Evolutionary conservation across 768 basidiomycete genomes (phyloP), one percentile per base, ranked within the genome.

Genomic region (Russula brevipes): DNA sequence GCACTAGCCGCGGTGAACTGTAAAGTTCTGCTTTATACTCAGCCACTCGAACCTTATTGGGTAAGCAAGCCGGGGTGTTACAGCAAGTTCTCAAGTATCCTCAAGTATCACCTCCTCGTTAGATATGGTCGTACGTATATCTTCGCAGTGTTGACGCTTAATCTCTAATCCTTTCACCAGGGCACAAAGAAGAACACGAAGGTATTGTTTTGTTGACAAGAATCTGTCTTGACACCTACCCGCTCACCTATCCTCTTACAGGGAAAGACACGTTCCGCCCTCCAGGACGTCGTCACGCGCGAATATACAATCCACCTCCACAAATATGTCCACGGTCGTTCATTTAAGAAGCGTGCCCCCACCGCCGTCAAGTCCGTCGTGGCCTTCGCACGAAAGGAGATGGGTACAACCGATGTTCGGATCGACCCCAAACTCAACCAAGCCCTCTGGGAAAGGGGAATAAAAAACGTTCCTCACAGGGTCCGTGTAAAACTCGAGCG

Each of bases 221-320:
- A 6, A 14, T 11, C 50, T 36, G 38, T 19, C 4, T 14, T 38
- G 17, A 14, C 11, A 39, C n/a, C n/a, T 31, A 31, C 31, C 5
- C 12, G 11, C 46, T 54, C 19, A 64, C 41, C 33, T 24, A 7
- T 47, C 46, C 8, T 46, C 10, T 9, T 12, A 30, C 19, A 64
- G 63, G 86, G 86, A 78, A 96, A 97, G 84, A 85, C 85, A 72
- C 94, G 96, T 78, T 95, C 94, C 64, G 96, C 96, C 59, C 91
- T 98, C 75, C 85, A 91, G 78, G 96, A 98, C 77, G 96, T 98
- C 79, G 96, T 98, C 68, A 91, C 95, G 69, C 88, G 95, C 73
- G 96, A 99, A 77, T 97, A 98, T 88, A 98, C 96, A 73, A 89
- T 98, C 82, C 93, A 97, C 79, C 80, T 98, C 45, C 94, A 97